Evolutionary conservation across 2,329 filamentous ascomycete species (phyloP).

Genomic region (Colletotrichum graminicola): DNA sequence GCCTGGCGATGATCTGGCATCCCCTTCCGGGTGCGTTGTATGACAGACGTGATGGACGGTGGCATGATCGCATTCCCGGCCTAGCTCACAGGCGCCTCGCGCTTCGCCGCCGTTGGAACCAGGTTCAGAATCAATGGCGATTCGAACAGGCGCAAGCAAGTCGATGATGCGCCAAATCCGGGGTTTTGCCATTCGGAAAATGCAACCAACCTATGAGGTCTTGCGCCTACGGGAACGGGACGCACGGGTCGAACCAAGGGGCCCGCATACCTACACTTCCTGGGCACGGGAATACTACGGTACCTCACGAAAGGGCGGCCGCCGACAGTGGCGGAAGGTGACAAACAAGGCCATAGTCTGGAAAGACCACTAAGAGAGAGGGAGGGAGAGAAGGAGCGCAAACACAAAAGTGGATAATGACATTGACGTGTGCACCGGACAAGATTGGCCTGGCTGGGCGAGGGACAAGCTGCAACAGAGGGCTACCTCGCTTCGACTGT

Average conservation of each 20-base stretch:
- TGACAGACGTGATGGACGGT: constrained; percentile 33
- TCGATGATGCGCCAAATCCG: constrained; percentile 9
- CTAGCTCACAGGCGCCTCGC: constrained; percentile 34
- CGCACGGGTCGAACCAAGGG: neutral
- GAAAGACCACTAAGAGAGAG: constrained; percentile 28
- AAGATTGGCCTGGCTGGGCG: constrained; percentile 20
- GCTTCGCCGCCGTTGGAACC: constrained; percentile 26
- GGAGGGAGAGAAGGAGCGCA: neutral
- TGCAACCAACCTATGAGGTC: neutral
- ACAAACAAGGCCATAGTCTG: constrained; percentile 14
- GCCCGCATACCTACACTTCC: neutral
- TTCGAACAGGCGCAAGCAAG: constrained; percentile 19
- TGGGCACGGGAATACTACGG: neutral
- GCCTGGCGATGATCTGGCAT: constrained; percentile 37
- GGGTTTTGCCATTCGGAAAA: neutral
- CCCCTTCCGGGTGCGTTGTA: constrained; percentile 27
- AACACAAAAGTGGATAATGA: neutral
- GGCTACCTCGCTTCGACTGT: constrained; percentile 39
- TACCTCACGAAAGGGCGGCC: constrained; percentile 8
- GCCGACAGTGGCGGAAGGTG: constrained; percentile 22
- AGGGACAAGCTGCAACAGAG: constrained; percentile 27
- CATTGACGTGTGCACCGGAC: constrained; percentile 24
- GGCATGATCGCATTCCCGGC: constrained; percentile 29
- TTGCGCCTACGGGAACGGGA: neutral
- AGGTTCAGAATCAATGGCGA: neutral